Conservation (phyloP, 805 yeast species). For the Komagataella pastoris region DNA sequence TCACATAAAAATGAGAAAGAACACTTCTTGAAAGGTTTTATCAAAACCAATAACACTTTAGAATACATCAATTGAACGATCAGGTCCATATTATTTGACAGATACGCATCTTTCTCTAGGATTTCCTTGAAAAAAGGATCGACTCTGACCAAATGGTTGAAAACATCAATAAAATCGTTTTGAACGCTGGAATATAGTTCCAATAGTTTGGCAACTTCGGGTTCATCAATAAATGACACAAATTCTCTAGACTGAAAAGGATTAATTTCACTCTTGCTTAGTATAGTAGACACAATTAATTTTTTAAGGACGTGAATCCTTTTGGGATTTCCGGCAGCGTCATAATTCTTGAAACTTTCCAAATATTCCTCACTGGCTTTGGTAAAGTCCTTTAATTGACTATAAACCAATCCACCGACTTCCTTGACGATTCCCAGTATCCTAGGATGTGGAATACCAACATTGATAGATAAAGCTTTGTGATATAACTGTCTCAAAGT, state of each 20-base stretch:
- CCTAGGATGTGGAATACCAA: constrained; percentile 65
- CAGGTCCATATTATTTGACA: not conserved
- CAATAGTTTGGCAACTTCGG: constrained; percentile 10
- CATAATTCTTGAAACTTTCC: constrained; percentile 33
- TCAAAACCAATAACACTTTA: constrained; percentile 10
- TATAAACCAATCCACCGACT: constrained; percentile 59
- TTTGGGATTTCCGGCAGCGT: constrained; percentile 45
- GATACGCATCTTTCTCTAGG: constrained; percentile 3
- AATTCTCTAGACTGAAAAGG: constrained; percentile 69
- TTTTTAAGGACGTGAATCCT: constrained; percentile 47
- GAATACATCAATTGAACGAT: constrained; percentile 12
- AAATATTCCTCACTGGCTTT: constrained; percentile 35
- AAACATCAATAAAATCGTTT: constrained; percentile 11
- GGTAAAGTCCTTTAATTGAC: constrained; percentile 45
- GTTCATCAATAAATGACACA: constrained; percentile 15
- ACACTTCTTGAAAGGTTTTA: constrained; percentile 9
- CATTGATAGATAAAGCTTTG: constrained; percentile 30
- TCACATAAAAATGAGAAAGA: not conserved
- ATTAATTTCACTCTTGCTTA: constrained; percentile 52
- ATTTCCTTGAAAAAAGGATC: constrained; percentile 5
- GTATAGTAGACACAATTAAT: constrained; percentile 44
- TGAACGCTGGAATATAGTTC: constrained; percentile 14
- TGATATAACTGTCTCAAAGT: constrained; percentile 34
- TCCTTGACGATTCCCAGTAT: constrained; percentile 66
- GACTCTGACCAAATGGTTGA: constrained; percentile 8